phyloP scores from a whole-genome alignment of 2,329 filamentous ascomycete genomes.

The Beauveria rudraprayagi region DNA sequence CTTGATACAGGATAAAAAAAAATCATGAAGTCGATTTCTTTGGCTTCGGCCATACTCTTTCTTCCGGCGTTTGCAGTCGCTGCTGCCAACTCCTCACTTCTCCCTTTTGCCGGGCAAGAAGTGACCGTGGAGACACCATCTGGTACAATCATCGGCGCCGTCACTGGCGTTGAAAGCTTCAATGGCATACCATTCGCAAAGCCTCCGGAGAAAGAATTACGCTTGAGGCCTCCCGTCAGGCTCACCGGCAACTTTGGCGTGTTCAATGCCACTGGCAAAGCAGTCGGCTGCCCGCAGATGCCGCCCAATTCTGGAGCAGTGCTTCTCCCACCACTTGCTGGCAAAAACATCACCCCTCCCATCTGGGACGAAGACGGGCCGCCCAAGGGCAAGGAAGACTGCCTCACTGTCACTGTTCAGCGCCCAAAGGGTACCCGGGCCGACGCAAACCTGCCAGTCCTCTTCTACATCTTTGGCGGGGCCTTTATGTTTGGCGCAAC shows the following conservation, averaged over 20 bases:
- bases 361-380: background rate
- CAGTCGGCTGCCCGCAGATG: slow-evolving; percentile 53
- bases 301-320: background rate
- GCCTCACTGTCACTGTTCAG: slow-evolving; percentile 39
- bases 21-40: too few relatives aligned
- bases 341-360: background rate
- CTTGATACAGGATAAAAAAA: too few relatives aligned
- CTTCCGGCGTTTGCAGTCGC: background rate
- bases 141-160: background rate
- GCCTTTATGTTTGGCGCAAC: slow-evolving; percentile 33
- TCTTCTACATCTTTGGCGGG: slow-evolving; percentile 52
- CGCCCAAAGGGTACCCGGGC: slow-evolving; percentile 35
- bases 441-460: slow-evolving; percentile 40
- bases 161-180: slow-evolving; percentile 30
- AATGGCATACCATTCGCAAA: slow-evolving; percentile 57
- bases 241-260: slow-evolving; percentile 26
- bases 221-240: slow-evolving; percentile 51
- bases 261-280: slow-evolving; percentile 37
- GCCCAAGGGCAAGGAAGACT: slow-evolving; percentile 40
- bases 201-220: slow-evolving; percentile 47
- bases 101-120: background rate
- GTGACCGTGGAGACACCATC: background rate
- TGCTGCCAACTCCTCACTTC: background rate
- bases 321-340: background rate
- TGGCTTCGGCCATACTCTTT: background rate